Base-by-base conservation (phyloP, 2,329 filamentous ascomycete species). In the Botryotinia convoluta region DNA sequence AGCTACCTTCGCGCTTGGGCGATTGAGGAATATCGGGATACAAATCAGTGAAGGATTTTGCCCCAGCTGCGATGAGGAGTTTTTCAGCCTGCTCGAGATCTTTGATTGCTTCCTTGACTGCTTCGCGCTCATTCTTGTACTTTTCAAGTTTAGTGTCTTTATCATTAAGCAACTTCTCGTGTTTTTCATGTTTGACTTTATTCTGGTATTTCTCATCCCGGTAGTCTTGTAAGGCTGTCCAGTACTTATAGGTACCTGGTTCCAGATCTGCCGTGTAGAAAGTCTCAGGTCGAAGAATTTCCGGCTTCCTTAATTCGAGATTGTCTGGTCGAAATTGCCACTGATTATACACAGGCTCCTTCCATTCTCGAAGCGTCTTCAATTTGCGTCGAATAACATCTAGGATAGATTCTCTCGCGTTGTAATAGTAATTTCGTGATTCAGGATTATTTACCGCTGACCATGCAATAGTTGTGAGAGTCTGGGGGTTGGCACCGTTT, bases 41-140 rank as follows among this genome's bases (percentile, higher is more conserved):
- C 10, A 93, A 82, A 64, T 94, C 87, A 20, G 81, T 79, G 79
- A 93, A 94, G 0, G 87, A 87, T 81, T 93, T 94, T 3, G 87
- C 93, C 0, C 87, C 89, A 73, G 85, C 88, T 6, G 82, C 81
- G 2, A 91, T 60, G 32, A 95, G 82, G 2, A 81, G 77, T 3
- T 83, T 78, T 77, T 92, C 88, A 1, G 93, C 81, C 32, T 83
- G 79, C 76, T 90, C 83, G 54, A 91, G 87, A 1, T 87, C 84
- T 0, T 79, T 75, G 22, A 91, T 82, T 22, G 88, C 79, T 12
- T 85, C 81, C 16, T 84, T 75, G 29, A 93, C 85, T 0, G 87
- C 88, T 9, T 83, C 82, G 68, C 70, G 70, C 3, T 84, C 83
- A 80, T 93, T 93, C 79, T 89, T 72, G 37, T 86, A 3, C 81